Evolutionary conservation across 805 yeast genomes (phyloP), one percentile per base, ranked within the genome.

Genomic region (Saturnispora silvae): DNA sequence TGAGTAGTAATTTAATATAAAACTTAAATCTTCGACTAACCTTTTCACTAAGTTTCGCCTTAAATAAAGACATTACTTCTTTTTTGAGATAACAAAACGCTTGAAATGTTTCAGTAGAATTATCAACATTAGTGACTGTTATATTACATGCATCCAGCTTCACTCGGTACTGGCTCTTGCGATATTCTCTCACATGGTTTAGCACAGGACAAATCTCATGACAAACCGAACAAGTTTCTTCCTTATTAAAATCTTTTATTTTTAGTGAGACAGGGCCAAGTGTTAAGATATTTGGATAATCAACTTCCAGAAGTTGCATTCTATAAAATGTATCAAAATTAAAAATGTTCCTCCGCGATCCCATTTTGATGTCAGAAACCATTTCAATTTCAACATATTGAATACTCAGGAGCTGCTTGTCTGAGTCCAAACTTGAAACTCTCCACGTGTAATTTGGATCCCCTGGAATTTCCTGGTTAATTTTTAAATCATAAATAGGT

Each of bases 381-480:
- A n/a, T n/a, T n/a, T n/a, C n/a, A n/a, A n/a, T n/a, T n/a, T n/a
- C n/a, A n/a, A n/a, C n/a, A n/a, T n/a, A n/a, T n/a, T n/a, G n/a
- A n/a, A n/a, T n/a, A n/a, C n/a, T n/a, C n/a, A n/a, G n/a, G n/a
- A n/a, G n/a, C n/a, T n/a, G n/a, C 19, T 5, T 23, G 25, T 3
- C n/a, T 4, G 8, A 8, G 26, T 13, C 17, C 15, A 8, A 13
- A 17, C 19, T 23, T 15, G 39, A 34, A 5, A 36, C 34, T 19
- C 39, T 30, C 39, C 39, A 36, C 15, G 24, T 30, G 8, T 26
- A 11, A 14, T 22, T 26, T 7, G 4, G 6, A 20, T 11, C 16
- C 9, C 8, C 8, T 4, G 24, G 19, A 16, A 23, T 23, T 8
- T 11, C 8, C 14, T 18, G 19, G 3, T 30, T 13, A 18, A 19